Evolutionary conservation across 2,329 filamentous ascomycete genomes (phyloP), one percentile per base, ranked within the genome.

Genomic region (Orbilia brochopaga): DNA sequence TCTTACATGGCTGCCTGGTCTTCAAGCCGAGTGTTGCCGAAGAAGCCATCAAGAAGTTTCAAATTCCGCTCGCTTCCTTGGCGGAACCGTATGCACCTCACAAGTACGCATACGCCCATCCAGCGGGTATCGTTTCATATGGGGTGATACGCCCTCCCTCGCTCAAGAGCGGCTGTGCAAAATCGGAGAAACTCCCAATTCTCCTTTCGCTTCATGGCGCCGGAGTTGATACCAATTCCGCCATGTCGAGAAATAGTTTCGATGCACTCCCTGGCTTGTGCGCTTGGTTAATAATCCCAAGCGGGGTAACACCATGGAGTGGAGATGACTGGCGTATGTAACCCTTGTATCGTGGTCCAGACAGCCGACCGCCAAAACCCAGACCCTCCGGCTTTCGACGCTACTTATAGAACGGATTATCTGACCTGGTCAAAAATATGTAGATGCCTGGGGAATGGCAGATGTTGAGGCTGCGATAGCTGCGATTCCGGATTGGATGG

Each of bases 291-390:
- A 57, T 87, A 15, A 83, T 85, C 74, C 84, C 85, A 8, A 84
- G 82, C 2, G 85, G 85, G 21, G 83, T 83, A 15, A 86, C 84
- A 17, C 78, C 83, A 4, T 87, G 85, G 85, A 84, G 83, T 74
- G 82, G 83, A 23, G 85, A 87, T 77, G 85, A 87, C 75, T 87
- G 85, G 85, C 85, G 80, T 82, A 78, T 75, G 80, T 76, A 35
- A 7, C n/a, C n/a, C n/a, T n/a, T n/a, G n/a, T n/a, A n/a, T n/a
- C n/a, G n/a, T n/a, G n/a, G n/a, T n/a, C n/a, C n/a, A n/a, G n/a
- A n/a, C n/a, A n/a, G n/a, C n/a, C n/a, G n/a, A n/a, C n/a, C n/a
- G n/a, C n/a, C n/a, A n/a, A n/a, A n/a, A n/a, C n/a, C n/a, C 50
- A 35, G 69, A 15, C 56, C 15, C 3, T 42, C 37, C 23, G 46